Evolutionary conservation across 352 stramenopile species (phyloP), one percentile per base, ranked within the genome.

Genomic region (Phytophthora hibernalis): DNA sequence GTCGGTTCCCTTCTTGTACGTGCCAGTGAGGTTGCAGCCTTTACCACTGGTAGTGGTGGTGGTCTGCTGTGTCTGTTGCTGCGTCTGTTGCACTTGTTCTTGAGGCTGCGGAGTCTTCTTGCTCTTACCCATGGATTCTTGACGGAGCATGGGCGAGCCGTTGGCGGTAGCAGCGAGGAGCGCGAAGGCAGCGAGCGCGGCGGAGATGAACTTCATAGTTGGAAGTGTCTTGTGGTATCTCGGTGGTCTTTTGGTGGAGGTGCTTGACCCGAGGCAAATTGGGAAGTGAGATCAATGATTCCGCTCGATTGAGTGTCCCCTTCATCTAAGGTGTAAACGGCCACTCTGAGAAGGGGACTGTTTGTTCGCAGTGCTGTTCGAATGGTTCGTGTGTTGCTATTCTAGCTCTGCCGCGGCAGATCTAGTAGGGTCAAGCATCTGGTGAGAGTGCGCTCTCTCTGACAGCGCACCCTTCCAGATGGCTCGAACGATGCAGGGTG

Each of bases 21-120:
- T 76, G 45, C 71, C 74, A 7, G 68, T 68, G 45, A 83, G 75
- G 28, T 53, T 68, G 58, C 75, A 83, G 0, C 15, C 31, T n/a
- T 21, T 63, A 22, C 49, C 40, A 48, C 40, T 26, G 11, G 16
- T 26, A 2, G 18, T 22, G 6, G 21, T 54, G 31, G 40, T 68
- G 26, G n/a, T n/a, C 38, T 61, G 30, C 52, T 33, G 31, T 7
- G 5, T 21, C 24, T 72, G 54, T 16, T 70, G 67, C 42, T 61
- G 45, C 3, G 48, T 37, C 42, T 68, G 53, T 16, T 61, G 60
- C 40, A 44, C 45, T 42, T 35, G 54, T 18, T n/a, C n/a, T n/a
- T n/a, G n/a, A n/a, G n/a, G n/a, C n/a, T n/a, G n/a, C n/a, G n/a
- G n/a, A n/a, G n/a, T n/a, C n/a, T n/a, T 55, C 15, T 20, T 47